Evolutionary conservation across 2,329 filamentous ascomycete genomes (phyloP).

Genomic region (Botrytis squamosa): DNA sequence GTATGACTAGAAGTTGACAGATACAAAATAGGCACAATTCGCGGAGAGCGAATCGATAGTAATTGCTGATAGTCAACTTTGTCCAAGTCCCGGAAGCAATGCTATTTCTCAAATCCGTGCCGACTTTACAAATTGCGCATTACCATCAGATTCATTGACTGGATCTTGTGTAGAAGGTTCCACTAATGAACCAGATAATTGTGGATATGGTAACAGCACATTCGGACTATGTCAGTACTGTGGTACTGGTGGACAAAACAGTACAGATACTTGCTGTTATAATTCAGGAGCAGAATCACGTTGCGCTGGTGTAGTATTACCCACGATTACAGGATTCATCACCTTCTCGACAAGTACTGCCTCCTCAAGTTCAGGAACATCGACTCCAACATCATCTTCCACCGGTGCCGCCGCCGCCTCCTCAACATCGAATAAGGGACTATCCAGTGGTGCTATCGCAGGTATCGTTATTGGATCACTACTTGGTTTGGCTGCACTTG

Average conservation of each 20-base stretch:
- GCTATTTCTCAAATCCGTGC: conserved; percentile 78
- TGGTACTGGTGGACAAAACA: conserved; percentile 76
- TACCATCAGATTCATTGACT: conserved; percentile 77
- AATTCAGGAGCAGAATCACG: conserved; percentile 71
- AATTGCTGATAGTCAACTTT: conserved; percentile 70
- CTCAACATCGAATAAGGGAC: conserved; percentile 41
- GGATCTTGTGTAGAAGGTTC: conserved; percentile 73
- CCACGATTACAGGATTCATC: conserved; percentile 69
- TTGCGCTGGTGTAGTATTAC: conserved; percentile 76
- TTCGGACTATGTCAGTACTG: conserved; percentile 87
- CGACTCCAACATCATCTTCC: conserved; percentile 28
- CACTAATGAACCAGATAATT: conserved; percentile 80
- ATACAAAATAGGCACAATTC: conserved; percentile 62
- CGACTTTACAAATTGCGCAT: conserved; percentile 86
- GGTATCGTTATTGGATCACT: conserved; percentile 85
- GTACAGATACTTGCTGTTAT: conserved; percentile 93
- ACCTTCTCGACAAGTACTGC: conserved; percentile 54
- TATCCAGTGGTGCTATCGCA: conserved; percentile 86
- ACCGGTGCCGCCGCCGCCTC: conserved; percentile 16
- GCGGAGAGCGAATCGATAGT: conserved; percentile 88
- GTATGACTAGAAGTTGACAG: conserved; percentile 37
- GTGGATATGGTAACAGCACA: conserved; percentile 73
- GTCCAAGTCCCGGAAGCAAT: conserved; percentile 62
- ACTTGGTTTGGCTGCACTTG: conserved; percentile 67
- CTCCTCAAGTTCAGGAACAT: conserved; percentile 48